phyloP scores from a whole-genome alignment of 805 yeast species.

The Sugiyamaella floridensis region DNA sequence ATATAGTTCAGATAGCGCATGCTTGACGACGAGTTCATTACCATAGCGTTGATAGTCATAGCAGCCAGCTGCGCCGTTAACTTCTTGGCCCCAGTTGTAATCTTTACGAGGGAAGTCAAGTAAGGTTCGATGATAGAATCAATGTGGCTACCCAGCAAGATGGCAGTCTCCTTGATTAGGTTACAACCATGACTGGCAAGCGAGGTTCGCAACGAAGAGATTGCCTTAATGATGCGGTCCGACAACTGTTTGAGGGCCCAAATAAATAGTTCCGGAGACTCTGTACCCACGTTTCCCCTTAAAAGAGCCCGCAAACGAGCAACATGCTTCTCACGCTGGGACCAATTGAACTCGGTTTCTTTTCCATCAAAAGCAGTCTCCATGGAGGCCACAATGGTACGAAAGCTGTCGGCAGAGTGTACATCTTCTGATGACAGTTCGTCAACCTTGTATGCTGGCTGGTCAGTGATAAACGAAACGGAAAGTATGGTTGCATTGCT shows the following conservation, averaged over 20 bases:
- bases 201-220: constrained; percentile 75
- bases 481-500: constrained; percentile 3
- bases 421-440: constrained; percentile 31
- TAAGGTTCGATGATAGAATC: constrained; percentile 43
- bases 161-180: constrained; percentile 54
- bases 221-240: constrained; percentile 60
- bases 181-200: constrained; percentile 70
- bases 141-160: constrained; percentile 21
- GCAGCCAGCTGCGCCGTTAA: constrained; percentile 50
- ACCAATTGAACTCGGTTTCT: constrained; percentile 91
- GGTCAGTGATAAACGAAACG: constrained; percentile 17
- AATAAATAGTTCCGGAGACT: constrained; percentile 30
- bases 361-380: constrained; percentile 48
- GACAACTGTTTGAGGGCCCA: constrained; percentile 38
- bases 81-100: constrained; percentile 55
- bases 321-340: constrained; percentile 55
- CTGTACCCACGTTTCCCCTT: constrained; percentile 46
- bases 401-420: constrained; percentile 26
- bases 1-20: constrained; percentile 46
- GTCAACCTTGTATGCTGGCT: constrained; percentile 36
- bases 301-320: constrained; percentile 50
- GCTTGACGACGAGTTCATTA: constrained; percentile 49
- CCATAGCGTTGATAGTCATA: constrained; percentile 40
- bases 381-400: constrained; percentile 28
- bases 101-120: constrained; percentile 42